These are phyloP conservation scores for Candida corydali DNA, from an alignment of 805 yeast genomes.

Conservation along the genomic window DNA sequence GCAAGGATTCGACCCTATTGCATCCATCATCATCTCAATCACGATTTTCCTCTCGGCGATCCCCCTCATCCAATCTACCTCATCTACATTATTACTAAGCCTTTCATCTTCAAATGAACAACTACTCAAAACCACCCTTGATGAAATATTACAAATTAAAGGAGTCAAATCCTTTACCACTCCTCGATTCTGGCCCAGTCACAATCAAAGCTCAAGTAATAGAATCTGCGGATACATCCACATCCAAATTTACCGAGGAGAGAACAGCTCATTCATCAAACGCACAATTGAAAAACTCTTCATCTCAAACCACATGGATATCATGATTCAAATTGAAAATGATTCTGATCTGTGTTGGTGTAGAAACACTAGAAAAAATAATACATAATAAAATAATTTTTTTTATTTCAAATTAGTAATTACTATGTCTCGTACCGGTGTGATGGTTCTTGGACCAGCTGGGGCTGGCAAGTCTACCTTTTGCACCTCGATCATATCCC, in stretches of 20 bases:
- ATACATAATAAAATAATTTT: background rate
- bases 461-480: constrained; percentile 95
- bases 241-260: constrained; percentile 66
- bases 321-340: constrained; percentile 66
- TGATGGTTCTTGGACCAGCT: constrained; percentile 92
- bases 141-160: constrained; percentile 62
- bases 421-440: constrained; percentile 96
- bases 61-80: constrained; percentile 80
- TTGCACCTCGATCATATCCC: constrained; percentile 80
- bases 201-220: constrained; percentile 9
- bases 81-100: constrained; percentile 64
- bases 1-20: constrained; percentile 87
- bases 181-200: constrained; percentile 85
- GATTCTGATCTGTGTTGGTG: constrained; percentile 71
- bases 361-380: constrained; percentile 17
- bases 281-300: constrained; percentile 57
- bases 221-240: constrained; percentile 66
- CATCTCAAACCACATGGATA: constrained; percentile 44
- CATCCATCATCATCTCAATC: constrained; percentile 81
- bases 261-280: constrained; percentile 56
- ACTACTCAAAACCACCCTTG: constrained; percentile 57
- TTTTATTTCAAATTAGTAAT: background rate
- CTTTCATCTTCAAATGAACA: constrained; percentile 58
- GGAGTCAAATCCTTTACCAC: constrained; percentile 85
- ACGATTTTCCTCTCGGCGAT: constrained; percentile 77